These are phyloP conservation scores for Teratosphaeria destructans DNA, from an alignment of 2,329 filamentous ascomycete genomes.

Conservation along the genomic window DNA sequence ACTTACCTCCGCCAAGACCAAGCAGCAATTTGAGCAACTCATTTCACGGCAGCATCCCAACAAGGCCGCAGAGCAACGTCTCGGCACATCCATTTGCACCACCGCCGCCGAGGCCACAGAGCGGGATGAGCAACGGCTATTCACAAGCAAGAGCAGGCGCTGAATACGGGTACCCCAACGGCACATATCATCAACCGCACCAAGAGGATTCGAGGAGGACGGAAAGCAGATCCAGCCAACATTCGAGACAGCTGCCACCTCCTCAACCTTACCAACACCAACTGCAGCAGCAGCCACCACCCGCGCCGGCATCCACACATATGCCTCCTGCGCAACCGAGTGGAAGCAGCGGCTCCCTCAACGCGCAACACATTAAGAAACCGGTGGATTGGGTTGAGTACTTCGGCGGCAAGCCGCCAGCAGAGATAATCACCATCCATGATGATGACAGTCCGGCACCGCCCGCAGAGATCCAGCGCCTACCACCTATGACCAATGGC, in stretches of 20 bases:
- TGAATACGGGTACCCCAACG: conserved; percentile 16
- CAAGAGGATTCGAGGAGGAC: conserved; percentile 19
- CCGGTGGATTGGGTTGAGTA: conserved; percentile 28
- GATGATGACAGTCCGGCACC: conserved; percentile 31
- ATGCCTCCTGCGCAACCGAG: conserved; percentile 5
- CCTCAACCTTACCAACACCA: conserved; percentile 5
- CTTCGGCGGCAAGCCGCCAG: conserved; percentile 30
- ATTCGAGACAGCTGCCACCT: conserved; percentile 12
- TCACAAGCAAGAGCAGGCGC: conserved; percentile 17
- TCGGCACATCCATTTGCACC: conserved; percentile 16
- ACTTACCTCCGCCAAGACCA: conserved; percentile 23
- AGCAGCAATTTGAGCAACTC: conserved; percentile 20
- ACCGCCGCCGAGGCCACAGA: conserved; percentile 18
- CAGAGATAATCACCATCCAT: conserved; percentile 44
- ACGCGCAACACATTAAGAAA: conserved; percentile 4
- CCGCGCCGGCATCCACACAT: conserved; percentile 11
- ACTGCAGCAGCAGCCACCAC: conserved; percentile 9
- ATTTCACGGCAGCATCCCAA: conserved; percentile 22
- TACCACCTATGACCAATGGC: conserved; percentile 11
- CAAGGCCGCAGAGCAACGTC: conserved; percentile 23
- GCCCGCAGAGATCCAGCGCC: conserved; percentile 11
- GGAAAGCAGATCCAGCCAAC: conserved; percentile 17
- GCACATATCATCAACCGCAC: conserved; percentile 8
- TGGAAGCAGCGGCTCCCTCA: conserved; percentile 2
- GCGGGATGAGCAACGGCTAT: conserved; percentile 20